These are phyloP conservation scores for Alternaria atra DNA, from an alignment of 2,329 filamentous ascomycete species.

Conservation along the genomic window DNA sequence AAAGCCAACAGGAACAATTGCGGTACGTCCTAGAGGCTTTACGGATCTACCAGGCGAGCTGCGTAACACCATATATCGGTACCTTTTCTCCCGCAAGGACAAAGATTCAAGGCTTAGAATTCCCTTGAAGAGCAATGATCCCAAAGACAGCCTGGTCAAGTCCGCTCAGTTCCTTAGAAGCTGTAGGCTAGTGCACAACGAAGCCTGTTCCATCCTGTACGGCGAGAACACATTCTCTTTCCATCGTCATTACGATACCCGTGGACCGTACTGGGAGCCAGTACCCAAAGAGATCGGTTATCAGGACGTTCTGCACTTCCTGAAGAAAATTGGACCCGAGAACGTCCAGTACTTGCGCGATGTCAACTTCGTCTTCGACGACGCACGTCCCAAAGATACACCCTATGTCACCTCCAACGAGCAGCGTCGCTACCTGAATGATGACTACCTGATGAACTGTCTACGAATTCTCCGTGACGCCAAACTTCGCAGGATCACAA, in stretches of 20 bases:
- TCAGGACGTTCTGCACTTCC: conserved; percentile 55
- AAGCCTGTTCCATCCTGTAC: conserved; percentile 60
- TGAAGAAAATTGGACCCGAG: conserved; percentile 58
- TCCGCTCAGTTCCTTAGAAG: conserved; percentile 58
- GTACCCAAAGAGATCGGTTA: conserved; percentile 59
- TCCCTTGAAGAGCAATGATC: conserved; percentile 3
- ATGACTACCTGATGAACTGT: conserved; percentile 57
- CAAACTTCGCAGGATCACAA: conserved; percentile 53
- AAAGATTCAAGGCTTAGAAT: conserved; percentile 49
- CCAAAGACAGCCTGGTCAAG: conserved; percentile 45
- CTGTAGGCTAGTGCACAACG: conserved; percentile 56
- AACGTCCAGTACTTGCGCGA: conserved; percentile 59
- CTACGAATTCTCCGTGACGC: conserved; percentile 55
- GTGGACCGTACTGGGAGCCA: conserved; percentile 53
- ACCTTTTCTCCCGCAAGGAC: conserved; percentile 51
- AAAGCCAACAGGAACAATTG: not conserved
- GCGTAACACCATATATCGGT: conserved; percentile 58
- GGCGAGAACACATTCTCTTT: conserved; percentile 61
- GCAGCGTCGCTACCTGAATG: conserved; percentile 59
- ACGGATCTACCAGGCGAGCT: conserved; percentile 53
- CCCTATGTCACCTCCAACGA: conserved; percentile 51
- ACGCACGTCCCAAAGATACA: conserved; percentile 55
- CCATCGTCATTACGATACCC: conserved; percentile 47
- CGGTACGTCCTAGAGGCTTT: conserved; percentile 29
- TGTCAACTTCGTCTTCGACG: conserved; percentile 56